Evolutionary conservation across 495 filamentous ascomycete genomes (phyloP), one percentile per base, ranked within the genome.

Genomic region (Penicillium cataractarum): DNA sequence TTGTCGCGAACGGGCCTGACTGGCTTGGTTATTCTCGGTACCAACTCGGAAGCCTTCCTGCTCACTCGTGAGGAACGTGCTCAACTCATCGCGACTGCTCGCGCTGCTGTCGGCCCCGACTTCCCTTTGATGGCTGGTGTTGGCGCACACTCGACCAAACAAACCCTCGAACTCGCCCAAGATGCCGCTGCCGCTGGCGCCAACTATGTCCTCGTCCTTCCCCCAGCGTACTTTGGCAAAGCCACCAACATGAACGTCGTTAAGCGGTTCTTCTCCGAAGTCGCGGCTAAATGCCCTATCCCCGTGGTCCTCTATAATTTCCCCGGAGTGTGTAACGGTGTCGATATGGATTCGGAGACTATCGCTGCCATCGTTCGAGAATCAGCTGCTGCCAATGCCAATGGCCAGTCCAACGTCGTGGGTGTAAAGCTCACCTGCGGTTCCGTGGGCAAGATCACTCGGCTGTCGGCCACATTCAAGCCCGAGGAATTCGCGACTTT

Each of bases 371-470:
- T 91, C 19, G 74, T 74, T 19, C 69, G 64, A 19, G 73, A 76
- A 50, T 74, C 74, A 2, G 84, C 82, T 0, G 71, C 73, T 7
- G 56, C 68, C 15, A 78, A 85, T 46, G 64, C 75, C 9, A 78
- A 75, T 8, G 80, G 86, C 9, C 78, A 66, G 26, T 74, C 74
- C 5, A 86, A 86, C 50, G 81, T 86, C 32, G 84, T 86, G 2
- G 89, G 89, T 39, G 84, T 88, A 5, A 91, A 92, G 65, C 71
- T 92, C 49, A 90, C 88, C 21, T 91, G 88, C 66, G 89, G 84
- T 2, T 85, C 81, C 44, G 87, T 90, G 33, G 89, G 84, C 33
- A 91, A 92, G 64, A 84, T 87, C 65, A 83, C 83, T 19, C 76
- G 85, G 8, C 70, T 87, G 0, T 73, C 86, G 6, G 85, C 81